Evolutionary conservation across 805 yeast genomes (phyloP).

Genomic region (Phaffomyces thermotolerans): DNA sequence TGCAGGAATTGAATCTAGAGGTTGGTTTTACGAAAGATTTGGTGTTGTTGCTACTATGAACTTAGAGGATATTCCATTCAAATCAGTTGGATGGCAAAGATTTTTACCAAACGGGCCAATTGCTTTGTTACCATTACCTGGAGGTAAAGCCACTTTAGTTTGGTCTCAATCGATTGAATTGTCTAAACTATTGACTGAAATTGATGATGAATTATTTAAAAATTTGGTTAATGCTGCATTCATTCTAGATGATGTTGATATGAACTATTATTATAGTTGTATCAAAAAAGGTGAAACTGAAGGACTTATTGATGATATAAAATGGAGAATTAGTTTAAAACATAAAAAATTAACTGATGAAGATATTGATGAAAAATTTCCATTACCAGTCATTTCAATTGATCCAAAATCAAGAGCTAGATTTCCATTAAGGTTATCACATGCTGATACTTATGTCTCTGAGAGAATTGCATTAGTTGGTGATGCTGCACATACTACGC

Average conservation of each 20-base stretch:
- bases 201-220: constrained; percentile 56
- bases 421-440: constrained; percentile 83
- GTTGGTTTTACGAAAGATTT: constrained; percentile 84
- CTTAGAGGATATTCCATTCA: constrained; percentile 62
- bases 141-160: constrained; percentile 80
- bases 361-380: constrained; percentile 52
- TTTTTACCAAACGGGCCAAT: constrained; percentile 89
- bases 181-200: constrained; percentile 51
- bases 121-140: constrained; percentile 86
- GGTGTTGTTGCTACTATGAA: constrained; percentile 91
- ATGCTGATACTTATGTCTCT: constrained; percentile 81
- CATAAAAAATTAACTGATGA: constrained; percentile 31
- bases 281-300: constrained; percentile 31
- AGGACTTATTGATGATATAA: constrained; percentile 56
- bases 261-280: constrained; percentile 56
- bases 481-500: constrained; percentile 97
- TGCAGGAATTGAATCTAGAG: constrained; percentile 77
- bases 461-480: constrained; percentile 91
- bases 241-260: constrained; percentile 68
- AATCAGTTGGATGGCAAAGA: constrained; percentile 85
- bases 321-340: constrained; percentile 55
- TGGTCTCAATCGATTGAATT: constrained; percentile 85
- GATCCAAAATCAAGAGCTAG: constrained; percentile 66
- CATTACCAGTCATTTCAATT: constrained; percentile 57
- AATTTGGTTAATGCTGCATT: constrained; percentile 80